These are phyloP conservation scores for Jackrogersella multiformis DNA, from an alignment of 495 filamentous ascomycete species.

Conservation along the genomic window DNA sequence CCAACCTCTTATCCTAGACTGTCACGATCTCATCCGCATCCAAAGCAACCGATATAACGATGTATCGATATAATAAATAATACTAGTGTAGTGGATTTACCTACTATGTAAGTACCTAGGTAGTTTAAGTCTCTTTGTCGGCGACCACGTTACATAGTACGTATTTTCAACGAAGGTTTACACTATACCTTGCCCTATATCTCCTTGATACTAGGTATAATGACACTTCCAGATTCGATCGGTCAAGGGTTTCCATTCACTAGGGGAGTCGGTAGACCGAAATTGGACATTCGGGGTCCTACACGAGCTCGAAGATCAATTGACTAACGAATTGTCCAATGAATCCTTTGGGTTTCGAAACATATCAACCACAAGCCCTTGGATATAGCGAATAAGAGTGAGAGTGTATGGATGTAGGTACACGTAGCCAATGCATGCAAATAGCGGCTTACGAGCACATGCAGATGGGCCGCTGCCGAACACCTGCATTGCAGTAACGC, in stretches of 20 bases:
- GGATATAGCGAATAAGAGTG: conserved; percentile 10
- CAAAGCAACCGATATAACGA: conserved; percentile 23
- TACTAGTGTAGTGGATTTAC: too few relatives aligned
- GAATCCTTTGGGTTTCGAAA: conserved; percentile 34
- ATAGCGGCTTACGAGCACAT: conserved; percentile 27
- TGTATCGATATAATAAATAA: conserved; percentile 14
- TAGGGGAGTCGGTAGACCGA: conserved; percentile 12
- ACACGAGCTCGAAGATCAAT: conserved; percentile 24
- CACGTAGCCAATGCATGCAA: conserved; percentile 31
- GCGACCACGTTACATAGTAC: background rate
- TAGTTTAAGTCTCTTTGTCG: conserved; percentile 28
- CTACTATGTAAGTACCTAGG: background rate
- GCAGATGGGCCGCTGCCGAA: conserved; percentile 23
- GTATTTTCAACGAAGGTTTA: background rate
- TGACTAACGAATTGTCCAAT: conserved; percentile 33
- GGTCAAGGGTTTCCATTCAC: conserved; percentile 13
- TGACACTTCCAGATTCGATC: conserved; percentile 34
- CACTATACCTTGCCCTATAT: conserved; percentile 28
- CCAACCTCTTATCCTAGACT: conserved; percentile 15
- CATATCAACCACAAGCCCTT: conserved; percentile 23
- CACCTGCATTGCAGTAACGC: conserved; percentile 37
- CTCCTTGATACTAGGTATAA: conserved; percentile 21
- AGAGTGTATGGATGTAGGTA: too few relatives aligned
- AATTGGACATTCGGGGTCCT: conserved; percentile 22
- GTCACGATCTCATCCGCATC: conserved; percentile 9